A percentile compares a stretch with the other conserved stretches of the same genome.
Conservation (phyloP, 2,329 filamentous ascomycete genomes). For the Neonectria faginata region DNA sequence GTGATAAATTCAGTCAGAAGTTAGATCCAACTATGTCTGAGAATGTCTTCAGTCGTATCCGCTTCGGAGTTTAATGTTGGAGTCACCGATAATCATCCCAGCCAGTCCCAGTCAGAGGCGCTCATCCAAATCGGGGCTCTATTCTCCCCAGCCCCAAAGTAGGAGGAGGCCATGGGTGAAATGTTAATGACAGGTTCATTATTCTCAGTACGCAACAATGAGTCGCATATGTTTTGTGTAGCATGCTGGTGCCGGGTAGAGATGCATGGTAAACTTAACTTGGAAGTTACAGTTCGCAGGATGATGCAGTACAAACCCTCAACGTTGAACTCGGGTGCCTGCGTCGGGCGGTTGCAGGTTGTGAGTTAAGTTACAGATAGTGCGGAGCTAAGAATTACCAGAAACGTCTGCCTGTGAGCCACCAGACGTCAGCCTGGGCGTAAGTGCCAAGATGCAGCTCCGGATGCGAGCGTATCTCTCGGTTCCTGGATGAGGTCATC, state of each 20-base stretch:
- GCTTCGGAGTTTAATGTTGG: background rate
- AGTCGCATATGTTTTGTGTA: too few species aligned
- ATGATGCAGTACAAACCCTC: background rate
- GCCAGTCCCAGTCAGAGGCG: background rate
- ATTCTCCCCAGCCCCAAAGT: background rate
- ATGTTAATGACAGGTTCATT: too few species aligned
- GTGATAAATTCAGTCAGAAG: too few species aligned
- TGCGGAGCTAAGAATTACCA: background rate
- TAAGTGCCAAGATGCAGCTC: background rate
- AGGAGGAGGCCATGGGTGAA: too few species aligned
- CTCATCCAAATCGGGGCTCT: background rate
- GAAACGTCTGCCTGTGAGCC: background rate
- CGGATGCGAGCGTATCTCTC: background rate
- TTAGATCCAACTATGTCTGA: too few species aligned
- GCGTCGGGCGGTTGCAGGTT: background rate
- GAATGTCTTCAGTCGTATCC: background rate
- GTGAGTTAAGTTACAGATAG: background rate
- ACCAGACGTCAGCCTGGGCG: background rate
- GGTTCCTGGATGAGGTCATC: constrained; percentile 1
- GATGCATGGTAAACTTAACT: too few species aligned
- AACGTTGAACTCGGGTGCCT: background rate
- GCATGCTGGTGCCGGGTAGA: too few species aligned
- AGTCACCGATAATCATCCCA: too few species aligned
- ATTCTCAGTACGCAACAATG: too few species aligned
- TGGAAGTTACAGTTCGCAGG: background rate